phyloP scores from a whole-genome alignment of 495 filamentous ascomycete species.

The Umbilicaria muhlenbergii region DNA sequence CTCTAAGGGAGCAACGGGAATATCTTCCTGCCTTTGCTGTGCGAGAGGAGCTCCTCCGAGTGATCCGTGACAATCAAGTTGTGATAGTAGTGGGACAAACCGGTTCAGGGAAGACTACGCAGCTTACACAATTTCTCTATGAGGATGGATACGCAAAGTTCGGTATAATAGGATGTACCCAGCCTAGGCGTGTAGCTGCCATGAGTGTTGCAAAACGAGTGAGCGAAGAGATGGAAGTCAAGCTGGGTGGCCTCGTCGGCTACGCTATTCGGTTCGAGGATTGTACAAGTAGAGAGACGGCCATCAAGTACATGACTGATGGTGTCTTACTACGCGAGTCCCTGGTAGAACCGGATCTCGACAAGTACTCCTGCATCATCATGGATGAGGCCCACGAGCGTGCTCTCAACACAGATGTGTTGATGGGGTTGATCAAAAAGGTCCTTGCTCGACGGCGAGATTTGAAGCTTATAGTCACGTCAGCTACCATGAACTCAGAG shows the following conservation, averaged over 20 bases:
- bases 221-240: slow-evolving; percentile 98
- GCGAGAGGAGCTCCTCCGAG: slow-evolving; percentile 81
- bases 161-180: slow-evolving; percentile 90
- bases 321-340: slow-evolving; percentile 91
- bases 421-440: slow-evolving; percentile 97
- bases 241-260: slow-evolving; percentile 73
- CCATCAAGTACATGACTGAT: slow-evolving; percentile 99
- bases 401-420: slow-evolving; percentile 89
- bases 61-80: slow-evolving; percentile 95
- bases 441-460: slow-evolving; percentile 80
- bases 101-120: slow-evolving; percentile 91
- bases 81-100: slow-evolving; percentile 94
- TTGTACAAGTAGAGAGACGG: slow-evolving; percentile 84
- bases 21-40: slow-evolving; percentile 95
- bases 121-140: slow-evolving; percentile 87
- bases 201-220: slow-evolving; percentile 99
- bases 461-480: slow-evolving; percentile 93
- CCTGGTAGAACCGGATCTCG: slow-evolving; percentile 77
- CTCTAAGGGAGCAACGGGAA: slow-evolving; percentile 79
- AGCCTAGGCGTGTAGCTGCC: slow-evolving; percentile 86
- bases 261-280: slow-evolving; percentile 99
- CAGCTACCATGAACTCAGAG: slow-evolving; percentile 96
- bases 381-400: slow-evolving; percentile 99
- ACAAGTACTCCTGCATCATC: slow-evolving; percentile 95
- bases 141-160: slow-evolving; percentile 80